phyloP scores from a whole-genome alignment of 2,329 filamentous ascomycete species.

The Curvularia spicifera region DNA sequence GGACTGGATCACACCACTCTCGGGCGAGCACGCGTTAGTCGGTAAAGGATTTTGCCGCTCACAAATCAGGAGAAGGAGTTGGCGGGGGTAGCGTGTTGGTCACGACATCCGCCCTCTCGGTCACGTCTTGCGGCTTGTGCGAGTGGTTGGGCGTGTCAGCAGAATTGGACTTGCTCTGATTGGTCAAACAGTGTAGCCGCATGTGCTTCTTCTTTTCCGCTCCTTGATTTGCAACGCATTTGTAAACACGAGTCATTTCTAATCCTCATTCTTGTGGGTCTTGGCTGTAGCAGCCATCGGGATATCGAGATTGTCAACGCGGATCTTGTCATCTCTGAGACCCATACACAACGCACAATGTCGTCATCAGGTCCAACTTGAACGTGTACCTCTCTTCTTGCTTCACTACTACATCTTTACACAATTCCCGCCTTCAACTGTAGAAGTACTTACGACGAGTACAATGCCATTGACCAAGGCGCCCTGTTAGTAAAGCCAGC shows the following conservation, averaged over 20 bases:
- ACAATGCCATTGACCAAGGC: neutral
- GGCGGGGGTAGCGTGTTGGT: neutral
- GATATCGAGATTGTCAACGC: neutral
- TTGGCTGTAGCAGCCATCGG: neutral
- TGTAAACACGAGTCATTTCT: neutral
- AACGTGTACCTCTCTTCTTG: neutral
- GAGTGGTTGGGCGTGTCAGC: neutral
- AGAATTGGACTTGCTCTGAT: neutral
- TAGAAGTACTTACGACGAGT: neutral
- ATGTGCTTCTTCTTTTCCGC: neutral
- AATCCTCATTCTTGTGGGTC: neutral
- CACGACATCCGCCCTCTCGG: neutral
- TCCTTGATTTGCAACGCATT: neutral
- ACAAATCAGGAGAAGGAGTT: neutral
- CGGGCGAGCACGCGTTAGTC: slow-evolving; percentile 21
- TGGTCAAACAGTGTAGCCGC: neutral
- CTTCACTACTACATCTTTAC: neutral
- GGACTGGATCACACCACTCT: slow-evolving; percentile 33
- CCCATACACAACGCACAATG: neutral
- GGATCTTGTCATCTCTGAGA: neutral
- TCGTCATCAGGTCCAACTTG: neutral
- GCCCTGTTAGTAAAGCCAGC: neutral
- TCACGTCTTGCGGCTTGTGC: neutral
- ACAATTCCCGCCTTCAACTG: neutral
- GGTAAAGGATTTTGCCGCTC: slow-evolving; percentile 8